phyloP scores from a whole-genome alignment of 2,329 filamentous ascomycete species.

The Aureobasidium zeae region DNA sequence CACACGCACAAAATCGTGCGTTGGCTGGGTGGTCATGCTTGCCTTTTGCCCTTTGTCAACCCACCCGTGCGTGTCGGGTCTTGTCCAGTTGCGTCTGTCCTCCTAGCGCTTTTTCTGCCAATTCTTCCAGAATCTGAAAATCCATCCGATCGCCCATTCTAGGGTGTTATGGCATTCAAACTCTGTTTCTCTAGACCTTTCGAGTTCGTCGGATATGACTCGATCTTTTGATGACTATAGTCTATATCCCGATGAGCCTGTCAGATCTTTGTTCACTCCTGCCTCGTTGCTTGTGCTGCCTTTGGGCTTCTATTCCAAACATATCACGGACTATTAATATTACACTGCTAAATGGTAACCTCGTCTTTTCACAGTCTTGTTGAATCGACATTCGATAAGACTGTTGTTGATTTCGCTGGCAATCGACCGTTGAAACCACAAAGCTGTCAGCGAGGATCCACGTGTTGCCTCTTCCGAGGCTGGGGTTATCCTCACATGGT shows the following conservation, averaged over 20 bases:
- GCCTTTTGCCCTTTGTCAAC: slow-evolving; percentile 2
- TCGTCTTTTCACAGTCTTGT: no score
- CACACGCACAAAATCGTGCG: no score
- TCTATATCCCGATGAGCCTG: neutral
- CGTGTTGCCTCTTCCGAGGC: slow-evolving; percentile 7
- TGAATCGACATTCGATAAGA: slow-evolving; percentile 12
- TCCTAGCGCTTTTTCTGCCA: neutral
- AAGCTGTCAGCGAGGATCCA: neutral
- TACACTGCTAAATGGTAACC: no score
- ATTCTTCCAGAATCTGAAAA: slow-evolving; percentile 12
- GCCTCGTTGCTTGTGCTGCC: neutral
- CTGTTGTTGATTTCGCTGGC: slow-evolving; percentile 1
- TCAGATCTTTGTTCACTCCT: no score
- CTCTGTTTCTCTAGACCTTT: slow-evolving; percentile 1
- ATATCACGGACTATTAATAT: no score
- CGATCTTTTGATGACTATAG: neutral
- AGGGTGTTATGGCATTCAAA: slow-evolving; percentile 9
- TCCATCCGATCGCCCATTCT: slow-evolving; percentile 7
- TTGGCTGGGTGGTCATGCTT: slow-evolving; percentile 11
- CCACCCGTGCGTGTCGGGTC: neutral
- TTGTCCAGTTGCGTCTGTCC: neutral
- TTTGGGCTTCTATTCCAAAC: no score
- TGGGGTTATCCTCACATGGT: no score
- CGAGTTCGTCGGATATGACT: slow-evolving; percentile 1
- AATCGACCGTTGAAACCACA: slow-evolving; percentile 9